Percentiles rank a stretch among this genome's conserved stretches.
phyloP scores from a whole-genome alignment of 352 stramenopile species.

The Phytophthora crassamura region DNA sequence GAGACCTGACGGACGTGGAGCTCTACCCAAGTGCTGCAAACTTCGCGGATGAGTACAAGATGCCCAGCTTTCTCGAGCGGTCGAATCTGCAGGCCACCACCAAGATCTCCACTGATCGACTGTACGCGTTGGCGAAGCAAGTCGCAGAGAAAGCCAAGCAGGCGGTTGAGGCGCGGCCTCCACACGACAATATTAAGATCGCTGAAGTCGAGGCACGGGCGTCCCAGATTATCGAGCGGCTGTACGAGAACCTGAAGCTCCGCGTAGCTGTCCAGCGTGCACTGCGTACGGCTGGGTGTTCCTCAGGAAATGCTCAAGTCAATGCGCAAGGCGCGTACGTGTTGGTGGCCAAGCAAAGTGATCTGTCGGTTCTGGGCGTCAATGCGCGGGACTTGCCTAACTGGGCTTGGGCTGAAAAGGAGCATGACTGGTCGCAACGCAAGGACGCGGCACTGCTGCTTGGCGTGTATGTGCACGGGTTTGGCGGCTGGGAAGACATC shows the following conservation, averaged over 20 bases:
- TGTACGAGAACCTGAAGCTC: conserved; percentile 90
- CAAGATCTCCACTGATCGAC: conserved; percentile 60
- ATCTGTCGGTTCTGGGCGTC: conserved; percentile 71
- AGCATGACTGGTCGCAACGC: conserved; percentile 79
- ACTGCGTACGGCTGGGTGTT: conserved; percentile 53
- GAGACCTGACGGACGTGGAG: conserved; percentile 77
- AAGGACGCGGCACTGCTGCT: conserved; percentile 85
- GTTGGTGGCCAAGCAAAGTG: conserved; percentile 73
- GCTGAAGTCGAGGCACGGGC: conserved; percentile 79
- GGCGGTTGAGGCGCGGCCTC: conserved; percentile 51
- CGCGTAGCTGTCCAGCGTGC: conserved; percentile 83
- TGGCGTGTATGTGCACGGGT: conserved; percentile 86
- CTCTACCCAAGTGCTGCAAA: conserved; percentile 57
- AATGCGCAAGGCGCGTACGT: conserved; percentile 73
- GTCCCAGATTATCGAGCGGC: conserved; percentile 76
- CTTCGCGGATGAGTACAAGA: conserved; percentile 83
- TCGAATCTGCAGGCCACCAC: conserved; percentile 62
- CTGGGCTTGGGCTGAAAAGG: conserved; percentile 84
- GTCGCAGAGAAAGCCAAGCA: conserved; percentile 64
- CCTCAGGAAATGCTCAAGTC: conserved; percentile 42
- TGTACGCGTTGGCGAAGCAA: conserved; percentile 68
- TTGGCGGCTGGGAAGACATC: conserved; percentile 89
- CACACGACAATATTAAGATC: conserved; percentile 81
- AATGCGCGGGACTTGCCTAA: conserved; percentile 63
- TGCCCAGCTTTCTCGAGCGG: conserved; percentile 77